These are phyloP conservation scores for Amoeboaphelidium occidentale DNA, from an alignment of 371 early-diverging fungal species.

Conservation along the genomic window DNA sequence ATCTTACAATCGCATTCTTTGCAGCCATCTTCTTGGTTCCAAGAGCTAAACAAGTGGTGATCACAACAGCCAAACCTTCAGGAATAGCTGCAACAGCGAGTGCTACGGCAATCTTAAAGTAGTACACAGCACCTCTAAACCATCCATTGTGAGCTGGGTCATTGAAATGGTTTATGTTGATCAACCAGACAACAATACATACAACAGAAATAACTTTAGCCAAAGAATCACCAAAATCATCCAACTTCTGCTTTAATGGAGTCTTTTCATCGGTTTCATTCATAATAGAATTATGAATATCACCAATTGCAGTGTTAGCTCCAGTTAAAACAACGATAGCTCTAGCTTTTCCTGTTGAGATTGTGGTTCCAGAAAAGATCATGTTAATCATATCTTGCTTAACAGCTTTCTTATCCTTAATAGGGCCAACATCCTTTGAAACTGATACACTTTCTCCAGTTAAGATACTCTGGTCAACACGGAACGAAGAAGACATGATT, in stretches of 20 bases:
- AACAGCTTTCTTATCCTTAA: slow-evolving; percentile 45
- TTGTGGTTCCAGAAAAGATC: slow-evolving; percentile 80
- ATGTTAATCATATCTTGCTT: slow-evolving; percentile 88
- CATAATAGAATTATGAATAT: slow-evolving; percentile 56
- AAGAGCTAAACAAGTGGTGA: slow-evolving; percentile 86
- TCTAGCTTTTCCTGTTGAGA: slow-evolving; percentile 66
- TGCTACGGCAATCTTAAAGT: slow-evolving; percentile 93
- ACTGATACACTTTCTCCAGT: slow-evolving; percentile 93
- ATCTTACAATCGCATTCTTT: slow-evolving; percentile 84
- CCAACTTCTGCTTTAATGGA: slow-evolving; percentile 75
- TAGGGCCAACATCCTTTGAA: slow-evolving; percentile 34
- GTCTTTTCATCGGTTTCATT: slow-evolving; percentile 47
- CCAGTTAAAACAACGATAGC: slow-evolving; percentile 79
- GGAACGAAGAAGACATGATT: slow-evolving; percentile 50
- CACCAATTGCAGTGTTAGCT: slow-evolving; percentile 66
- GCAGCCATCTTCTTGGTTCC: slow-evolving; percentile 92
- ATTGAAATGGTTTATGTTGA: slow-evolving; percentile 81
- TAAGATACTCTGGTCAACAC: slow-evolving; percentile 78
- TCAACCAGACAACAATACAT: slow-evolving; percentile 85
- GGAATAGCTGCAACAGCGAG: slow-evolving; percentile 98
- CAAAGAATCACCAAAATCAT: slow-evolving; percentile 87
- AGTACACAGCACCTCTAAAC: slow-evolving; percentile 62
- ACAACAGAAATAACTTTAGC: slow-evolving; percentile 82
- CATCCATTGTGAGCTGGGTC: slow-evolving; percentile 71
- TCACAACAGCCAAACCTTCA: slow-evolving; percentile 91